Percentiles rank a stretch among this genome's conserved stretches.
These are phyloP conservation scores for Discostella stelligeroides DNA, from an alignment of 108 stramenopile genomes.

Conservation along the genomic window DNA sequence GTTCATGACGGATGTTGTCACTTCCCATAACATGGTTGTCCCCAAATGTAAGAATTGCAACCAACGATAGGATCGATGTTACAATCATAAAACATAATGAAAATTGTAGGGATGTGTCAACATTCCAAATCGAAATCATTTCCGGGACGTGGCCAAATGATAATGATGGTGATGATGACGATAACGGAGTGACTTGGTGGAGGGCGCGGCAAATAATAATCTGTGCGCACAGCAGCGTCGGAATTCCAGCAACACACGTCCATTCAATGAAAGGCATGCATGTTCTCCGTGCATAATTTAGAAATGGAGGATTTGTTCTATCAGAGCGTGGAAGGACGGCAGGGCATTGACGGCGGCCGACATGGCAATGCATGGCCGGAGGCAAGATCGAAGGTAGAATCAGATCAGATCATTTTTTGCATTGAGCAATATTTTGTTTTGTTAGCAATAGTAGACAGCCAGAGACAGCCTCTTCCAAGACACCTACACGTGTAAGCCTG, in stretches of 20 bases:
- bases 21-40: neutral
- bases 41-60: slow-evolving; percentile 22
- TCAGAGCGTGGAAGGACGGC: no score
- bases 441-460: no score
- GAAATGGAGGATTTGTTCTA: no score
- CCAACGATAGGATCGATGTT: slow-evolving; percentile 30
- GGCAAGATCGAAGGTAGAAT: no score
- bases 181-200: neutral
- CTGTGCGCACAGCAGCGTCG: slow-evolving; percentile 16
- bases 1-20: neutral
- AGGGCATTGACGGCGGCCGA: no score
- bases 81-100: slow-evolving; percentile 7
- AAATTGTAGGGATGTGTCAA: neutral
- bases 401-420: no score
- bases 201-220: slow-evolving; percentile 1
- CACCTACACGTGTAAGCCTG: no score
- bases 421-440: no score
- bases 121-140: neutral
- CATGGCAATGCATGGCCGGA: no score
- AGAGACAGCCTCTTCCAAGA: no score
- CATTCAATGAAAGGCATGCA: slow-evolving; percentile 39
- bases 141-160: neutral
- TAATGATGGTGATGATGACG: neutral
- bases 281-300: neutral
- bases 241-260: slow-evolving; percentile 37